Evolutionary conservation across 306 rosid genomes (phyloP).

Genomic region (Cicer bijugum): DNA sequence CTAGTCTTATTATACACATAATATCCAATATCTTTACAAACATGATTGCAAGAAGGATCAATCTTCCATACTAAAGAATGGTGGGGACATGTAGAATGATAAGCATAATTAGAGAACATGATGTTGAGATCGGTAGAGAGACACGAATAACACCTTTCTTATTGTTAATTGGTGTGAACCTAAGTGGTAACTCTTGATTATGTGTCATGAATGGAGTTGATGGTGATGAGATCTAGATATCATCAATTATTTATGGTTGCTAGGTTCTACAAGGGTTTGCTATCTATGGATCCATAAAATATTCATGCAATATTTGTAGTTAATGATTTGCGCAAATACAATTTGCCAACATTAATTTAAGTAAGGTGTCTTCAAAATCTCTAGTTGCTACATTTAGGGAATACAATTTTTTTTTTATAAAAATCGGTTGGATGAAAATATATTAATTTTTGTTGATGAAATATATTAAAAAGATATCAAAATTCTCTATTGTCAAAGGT

Average conservation of each 20-base stretch:
- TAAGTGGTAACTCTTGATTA: no score
- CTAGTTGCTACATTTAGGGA: background rate
- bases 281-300: background rate
- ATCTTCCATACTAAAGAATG: no score
- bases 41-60: no score
- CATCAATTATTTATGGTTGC: background rate
- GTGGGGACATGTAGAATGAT: no score
- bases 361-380: background rate
- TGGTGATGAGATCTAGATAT: background rate
- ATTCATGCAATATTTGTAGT: background rate
- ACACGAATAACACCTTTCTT: constrained; percentile 44
- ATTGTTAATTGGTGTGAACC: constrained; percentile 37
- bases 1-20: no score
- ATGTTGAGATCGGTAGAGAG: constrained; percentile 58
- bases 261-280: background rate
- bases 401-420: no score
- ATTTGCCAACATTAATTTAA: background rate
- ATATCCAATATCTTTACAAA: no score
- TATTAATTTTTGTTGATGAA: no score
- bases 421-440: no score
- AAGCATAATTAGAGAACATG: constrained; percentile 46
- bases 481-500: no score
- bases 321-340: background rate
- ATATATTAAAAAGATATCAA: no score
- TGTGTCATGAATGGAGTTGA: background rate